phyloP scores from a whole-genome alignment of 176 grass and related monocot species.

The Hordeum marinum region DNA sequence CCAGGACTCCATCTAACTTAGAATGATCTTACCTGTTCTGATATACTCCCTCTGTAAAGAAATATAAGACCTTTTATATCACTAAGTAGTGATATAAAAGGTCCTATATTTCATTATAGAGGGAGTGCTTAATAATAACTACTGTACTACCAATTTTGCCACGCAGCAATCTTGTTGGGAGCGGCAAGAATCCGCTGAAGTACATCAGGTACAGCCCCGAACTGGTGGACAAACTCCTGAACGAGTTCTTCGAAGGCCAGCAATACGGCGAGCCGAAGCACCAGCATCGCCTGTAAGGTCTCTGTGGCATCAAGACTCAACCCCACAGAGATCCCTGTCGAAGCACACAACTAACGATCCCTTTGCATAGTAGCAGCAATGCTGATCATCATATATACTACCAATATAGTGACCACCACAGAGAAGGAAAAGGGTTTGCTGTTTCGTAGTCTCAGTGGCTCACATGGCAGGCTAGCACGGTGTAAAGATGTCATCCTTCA shows the following conservation, averaged over 20 bases:
- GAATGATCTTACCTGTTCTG: background rate
- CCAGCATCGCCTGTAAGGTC: conserved; percentile 30
- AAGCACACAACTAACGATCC: conserved; percentile 17
- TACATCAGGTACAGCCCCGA: conserved; percentile 67
- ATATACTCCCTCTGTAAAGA: background rate
- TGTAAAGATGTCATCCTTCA: background rate
- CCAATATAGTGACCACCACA: background rate
- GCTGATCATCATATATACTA: background rate
- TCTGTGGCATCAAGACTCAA: background rate
- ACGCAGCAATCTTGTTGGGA: conserved; percentile 62
- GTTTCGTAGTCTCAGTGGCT: background rate
- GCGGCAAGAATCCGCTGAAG: conserved; percentile 71
- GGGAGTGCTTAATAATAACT: background rate
- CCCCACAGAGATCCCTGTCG: background rate
- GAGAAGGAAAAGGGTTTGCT: too few relatives aligned
- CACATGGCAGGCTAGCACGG: conserved; percentile 10
- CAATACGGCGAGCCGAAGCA: conserved; percentile 51
- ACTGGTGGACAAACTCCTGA: conserved; percentile 58
- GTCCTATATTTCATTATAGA: too few relatives aligned
- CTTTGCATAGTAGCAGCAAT: background rate
- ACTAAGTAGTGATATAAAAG: too few relatives aligned
- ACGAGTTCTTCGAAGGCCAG: conserved; percentile 80
- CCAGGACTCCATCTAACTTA: background rate
- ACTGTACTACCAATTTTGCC: background rate
- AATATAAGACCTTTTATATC: too few relatives aligned